Base-by-base conservation (phyloP, 345 rosid species). In the Eucalyptus globulus region DNA sequence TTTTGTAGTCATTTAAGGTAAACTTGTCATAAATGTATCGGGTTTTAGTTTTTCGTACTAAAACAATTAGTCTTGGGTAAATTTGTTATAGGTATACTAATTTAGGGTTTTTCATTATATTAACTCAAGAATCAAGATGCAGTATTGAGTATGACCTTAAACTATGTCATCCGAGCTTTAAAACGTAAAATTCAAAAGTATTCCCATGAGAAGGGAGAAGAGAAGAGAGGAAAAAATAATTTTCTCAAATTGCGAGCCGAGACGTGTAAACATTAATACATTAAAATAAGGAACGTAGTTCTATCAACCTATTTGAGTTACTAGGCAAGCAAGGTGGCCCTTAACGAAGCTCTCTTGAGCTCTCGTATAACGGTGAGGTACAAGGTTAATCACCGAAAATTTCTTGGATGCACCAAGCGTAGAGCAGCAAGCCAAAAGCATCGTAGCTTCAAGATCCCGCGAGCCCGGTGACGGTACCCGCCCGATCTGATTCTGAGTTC, bases 281-380 rank as follows among this genome's bases (percentile, higher is more conserved):
- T 53, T 53, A 53, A 53, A 53, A 53, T 53, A 53, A 53, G 26
- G 0, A 21, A 53, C 0, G 5, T 21, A 53, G 1, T 53, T 53
- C 11, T 53, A 0, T 21, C 26, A 53, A 21, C 5, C 11, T 53
- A 21, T 53, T 53, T 19, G 26, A 53, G 58, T 53, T 8, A 2
- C 26, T 53, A 1, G 58, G 58, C 58, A 53, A 2, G 58, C 58
- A 53, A 53, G 58, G 58, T 21, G 26, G 58, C 1, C 58, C 58
- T 0, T 21, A 0, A 1, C 0, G 26, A 53, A 51, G 22, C 4
- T n/a, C n/a, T n/a, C n/a, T n/a, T n/a, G n/a, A n/a, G n/a, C n/a
- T 53, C 4, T 49, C 0, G 0, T 0, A 5, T 53, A 21, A 19
- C 4, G 58, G 26, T 53, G 0, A 53, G 58, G 58, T 19, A 53